Conservation (phyloP, 139 green algal genomes). For the Asterochloris erici region DNA sequence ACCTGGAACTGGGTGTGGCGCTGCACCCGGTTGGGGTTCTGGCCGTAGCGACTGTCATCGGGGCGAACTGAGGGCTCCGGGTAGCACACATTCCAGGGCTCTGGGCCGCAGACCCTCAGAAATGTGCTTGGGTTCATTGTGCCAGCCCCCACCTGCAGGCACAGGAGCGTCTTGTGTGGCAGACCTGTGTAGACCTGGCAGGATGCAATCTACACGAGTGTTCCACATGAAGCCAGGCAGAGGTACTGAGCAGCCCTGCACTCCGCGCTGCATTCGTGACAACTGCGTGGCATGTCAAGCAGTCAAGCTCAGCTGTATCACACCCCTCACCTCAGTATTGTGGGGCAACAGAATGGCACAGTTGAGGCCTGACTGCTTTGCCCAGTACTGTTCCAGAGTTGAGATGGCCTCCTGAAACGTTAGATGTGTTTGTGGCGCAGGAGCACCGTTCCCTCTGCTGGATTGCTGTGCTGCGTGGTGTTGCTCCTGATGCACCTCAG, state of each 20-base stretch:
- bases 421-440: neutral
- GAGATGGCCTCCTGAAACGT: constrained; percentile 94
- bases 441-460: no score
- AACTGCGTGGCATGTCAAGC: neutral
- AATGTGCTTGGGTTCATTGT: constrained; percentile 99
- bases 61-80: constrained; percentile 92
- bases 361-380: constrained; percentile 40
- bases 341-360: constrained; percentile 92
- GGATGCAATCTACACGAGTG: neutral
- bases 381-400: constrained; percentile 89
- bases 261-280: neutral
- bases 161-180: neutral
- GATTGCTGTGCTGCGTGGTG: no score
- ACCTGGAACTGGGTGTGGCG: constrained; percentile 97
- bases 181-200: neutral
- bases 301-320: neutral
- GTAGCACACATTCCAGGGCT: constrained; percentile 95
- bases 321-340: constrained; percentile 87
- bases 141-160: constrained; percentile 80
- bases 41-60: constrained; percentile 95
- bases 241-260: neutral
- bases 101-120: constrained; percentile 86
- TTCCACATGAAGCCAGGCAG: neutral
- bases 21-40: constrained; percentile 98
- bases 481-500: no score